Evolutionary conservation across 306 rosid genomes (phyloP).

Genomic region (peach (Prunus persica)): Prunus_persica_NCBIv2 NC_034015.1:8475001-8475500

Average conservation of each 20-base stretch:
- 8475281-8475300: background rate
- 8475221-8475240: no score
- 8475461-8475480: conserved; percentile 45
- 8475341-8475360: background rate
- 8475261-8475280: background rate
- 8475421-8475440: conserved; percentile 56
- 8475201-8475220: no score
- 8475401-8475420: conserved; percentile 26
- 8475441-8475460: conserved; percentile 27
- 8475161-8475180: background rate
- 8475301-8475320: background rate
- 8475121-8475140: conserved; percentile 41
- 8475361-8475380: conserved; percentile 25
- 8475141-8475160: conserved; percentile 41
- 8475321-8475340: background rate
- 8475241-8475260: no score
- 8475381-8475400: conserved; percentile 54
- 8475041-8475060: conserved; percentile 39
- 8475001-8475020: background rate
- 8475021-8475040: conserved; percentile 32
- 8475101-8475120: conserved; percentile 35
- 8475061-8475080: conserved; percentile 42
- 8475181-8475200: background rate
- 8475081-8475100: conserved; percentile 49
- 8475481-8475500: conserved; percentile 71